A percentile compares a stretch with the other conserved stretches of the same genome.
Conservation (phyloP, 805 yeast species). For the Ogataea methylovora region DNA sequence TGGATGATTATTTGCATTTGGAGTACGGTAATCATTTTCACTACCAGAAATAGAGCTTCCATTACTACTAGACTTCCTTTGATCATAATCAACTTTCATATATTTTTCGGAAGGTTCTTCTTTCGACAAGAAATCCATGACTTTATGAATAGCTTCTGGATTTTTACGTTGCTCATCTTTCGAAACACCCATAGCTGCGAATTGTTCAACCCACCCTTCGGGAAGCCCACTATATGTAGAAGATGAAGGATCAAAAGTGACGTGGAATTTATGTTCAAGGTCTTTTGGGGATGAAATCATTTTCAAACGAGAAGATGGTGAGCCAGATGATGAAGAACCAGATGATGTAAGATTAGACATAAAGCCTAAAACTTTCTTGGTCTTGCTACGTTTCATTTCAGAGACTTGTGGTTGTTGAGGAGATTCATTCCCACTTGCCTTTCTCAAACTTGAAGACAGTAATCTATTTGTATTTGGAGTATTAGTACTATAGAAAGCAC, state of each 20-base stretch:
- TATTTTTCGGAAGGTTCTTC: constrained; percentile 13
- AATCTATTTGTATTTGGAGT: no score
- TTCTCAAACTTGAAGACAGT: no score
- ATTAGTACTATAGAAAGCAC: no score
- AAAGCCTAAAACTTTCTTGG: constrained; percentile 51
- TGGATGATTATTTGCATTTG: no score
- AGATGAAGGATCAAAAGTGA: constrained; percentile 75
- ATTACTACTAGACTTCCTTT: constrained; percentile 13
- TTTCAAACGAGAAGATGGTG: constrained; percentile 19
- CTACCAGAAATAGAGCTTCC: constrained; percentile 9
- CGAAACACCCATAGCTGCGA: constrained; percentile 82
- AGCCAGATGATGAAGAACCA: constrained; percentile 6
- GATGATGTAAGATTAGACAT: constrained; percentile 35
- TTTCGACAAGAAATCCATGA: constrained; percentile 19
- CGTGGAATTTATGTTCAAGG: constrained; percentile 87
- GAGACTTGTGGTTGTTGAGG: no score
- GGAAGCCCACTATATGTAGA: constrained; percentile 93
- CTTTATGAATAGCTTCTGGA: constrained; percentile 72
- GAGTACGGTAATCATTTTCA: neutral
- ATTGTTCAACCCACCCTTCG: constrained; percentile 80
- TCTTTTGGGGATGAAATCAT: constrained; percentile 89
- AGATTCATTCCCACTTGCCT: no score
- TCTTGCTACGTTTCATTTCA: constrained; percentile 27
- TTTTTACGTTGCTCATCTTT: constrained; percentile 82
- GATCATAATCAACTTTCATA: constrained; percentile 20